Evolutionary conservation across 1,139 yeast species (phyloP).

Genomic region (Sugiyamaella novakii): DNA sequence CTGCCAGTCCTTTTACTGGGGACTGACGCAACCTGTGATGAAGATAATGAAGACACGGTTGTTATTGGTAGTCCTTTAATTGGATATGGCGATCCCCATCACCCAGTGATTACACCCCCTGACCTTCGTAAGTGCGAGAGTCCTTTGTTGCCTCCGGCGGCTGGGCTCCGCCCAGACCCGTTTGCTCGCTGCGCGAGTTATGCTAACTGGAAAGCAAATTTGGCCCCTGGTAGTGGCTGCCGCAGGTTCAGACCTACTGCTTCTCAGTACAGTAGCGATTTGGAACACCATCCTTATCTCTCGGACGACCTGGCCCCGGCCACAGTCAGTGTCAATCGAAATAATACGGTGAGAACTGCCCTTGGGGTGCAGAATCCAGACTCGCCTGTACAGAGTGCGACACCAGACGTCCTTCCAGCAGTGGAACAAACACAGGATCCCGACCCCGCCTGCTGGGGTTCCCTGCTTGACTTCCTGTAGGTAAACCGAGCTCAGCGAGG

Average conservation of each 20-base stretch:
- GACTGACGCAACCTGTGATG: neutral
- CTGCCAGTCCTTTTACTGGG: conserved; percentile 22
- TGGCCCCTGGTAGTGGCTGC: neutral
- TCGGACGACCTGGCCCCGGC: conserved; percentile 9
- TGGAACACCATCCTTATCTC: conserved; percentile 6
- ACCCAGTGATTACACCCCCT: conserved; percentile 24
- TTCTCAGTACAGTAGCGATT: conserved; percentile 3
- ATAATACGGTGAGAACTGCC: conserved; percentile 10
- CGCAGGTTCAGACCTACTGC: conserved; percentile 1
- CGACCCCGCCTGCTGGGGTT: neutral
- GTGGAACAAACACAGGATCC: no score
- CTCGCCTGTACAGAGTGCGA: neutral
- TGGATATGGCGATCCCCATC: conserved; percentile 27
- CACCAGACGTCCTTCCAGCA: conserved; percentile 8
- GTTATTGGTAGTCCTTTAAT: conserved; percentile 20
- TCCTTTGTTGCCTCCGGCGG: no score
- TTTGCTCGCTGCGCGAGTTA: no score
- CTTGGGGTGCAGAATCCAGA: conserved; percentile 13
- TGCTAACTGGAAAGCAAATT: neutral
- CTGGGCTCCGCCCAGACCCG: no score
- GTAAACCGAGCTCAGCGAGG: no score
- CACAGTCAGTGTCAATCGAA: conserved; percentile 6
- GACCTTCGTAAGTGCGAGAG: conserved; percentile 4
- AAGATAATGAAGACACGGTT: conserved; percentile 16
- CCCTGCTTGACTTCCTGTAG: neutral